Percentiles rank a stretch among this genome's conserved stretches.
Conservation (phyloP, 2,329 filamentous ascomycete species). For the Phialemoniopsis sp. region DNA sequence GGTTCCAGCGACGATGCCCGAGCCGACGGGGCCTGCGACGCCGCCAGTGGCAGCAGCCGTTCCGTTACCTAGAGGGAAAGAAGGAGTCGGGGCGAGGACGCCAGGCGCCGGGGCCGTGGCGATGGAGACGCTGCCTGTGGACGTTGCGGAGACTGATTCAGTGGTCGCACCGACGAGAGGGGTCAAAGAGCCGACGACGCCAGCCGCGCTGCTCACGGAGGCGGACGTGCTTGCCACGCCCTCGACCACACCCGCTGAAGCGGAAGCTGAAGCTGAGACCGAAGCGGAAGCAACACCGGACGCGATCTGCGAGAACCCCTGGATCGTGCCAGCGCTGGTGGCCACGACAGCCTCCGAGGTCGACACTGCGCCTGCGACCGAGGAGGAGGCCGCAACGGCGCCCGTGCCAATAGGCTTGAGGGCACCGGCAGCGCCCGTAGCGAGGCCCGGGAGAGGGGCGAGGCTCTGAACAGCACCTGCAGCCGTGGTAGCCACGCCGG, state of each 20-base stretch:
- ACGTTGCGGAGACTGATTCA: too few species aligned
- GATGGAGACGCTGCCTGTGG: background rate
- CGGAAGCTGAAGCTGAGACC: background rate
- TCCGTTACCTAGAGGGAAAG: background rate
- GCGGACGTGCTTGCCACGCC: too few species aligned
- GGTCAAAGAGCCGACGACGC: background rate
- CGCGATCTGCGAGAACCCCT: background rate
- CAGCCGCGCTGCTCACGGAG: too few species aligned
- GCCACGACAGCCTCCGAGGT: background rate
- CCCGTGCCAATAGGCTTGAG: conserved; percentile 2
- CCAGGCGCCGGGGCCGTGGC: background rate
- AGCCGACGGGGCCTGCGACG: background rate
- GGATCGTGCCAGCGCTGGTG: background rate
- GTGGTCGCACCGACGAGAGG: background rate
- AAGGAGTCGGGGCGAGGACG: background rate
- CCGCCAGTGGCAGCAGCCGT: background rate
- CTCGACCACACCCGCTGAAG: too few species aligned
- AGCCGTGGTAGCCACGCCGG: background rate
- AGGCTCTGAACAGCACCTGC: background rate
- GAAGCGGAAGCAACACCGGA: background rate
- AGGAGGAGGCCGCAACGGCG: conserved; percentile 2
- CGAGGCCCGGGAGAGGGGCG: background rate
- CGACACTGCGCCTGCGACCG: conserved; percentile 2
- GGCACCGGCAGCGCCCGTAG: background rate
- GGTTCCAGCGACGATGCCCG: background rate